phyloP scores from a whole-genome alignment of 2,329 filamentous ascomycete species.

The Exserohilum rostratum region DNA sequence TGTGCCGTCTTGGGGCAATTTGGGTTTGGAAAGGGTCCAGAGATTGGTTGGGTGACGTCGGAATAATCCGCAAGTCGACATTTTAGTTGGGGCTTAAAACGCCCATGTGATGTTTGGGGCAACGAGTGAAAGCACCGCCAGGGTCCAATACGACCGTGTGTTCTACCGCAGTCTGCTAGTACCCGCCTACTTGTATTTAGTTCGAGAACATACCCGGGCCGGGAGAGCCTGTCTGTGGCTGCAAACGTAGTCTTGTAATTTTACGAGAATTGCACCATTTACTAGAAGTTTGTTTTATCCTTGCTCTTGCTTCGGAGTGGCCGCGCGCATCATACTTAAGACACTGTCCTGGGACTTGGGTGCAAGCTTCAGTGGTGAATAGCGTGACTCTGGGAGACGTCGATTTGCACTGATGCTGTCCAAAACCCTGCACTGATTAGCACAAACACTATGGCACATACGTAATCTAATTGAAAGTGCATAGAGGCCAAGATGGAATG shows the following conservation, averaged over 20 bases:
- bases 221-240: too few relatives aligned
- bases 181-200: too few relatives aligned
- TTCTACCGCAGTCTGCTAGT: too few relatives aligned
- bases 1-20: background rate
- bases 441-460: background rate
- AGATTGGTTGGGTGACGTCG: background rate
- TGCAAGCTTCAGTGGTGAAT: slow-evolving; percentile 54
- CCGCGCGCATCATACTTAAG: slow-evolving; percentile 20
- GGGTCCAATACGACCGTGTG: too few relatives aligned
- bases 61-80: background rate
- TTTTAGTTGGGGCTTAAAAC: background rate
- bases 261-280: too few relatives aligned
- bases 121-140: too few relatives aligned
- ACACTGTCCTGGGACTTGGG: slow-evolving; percentile 36
- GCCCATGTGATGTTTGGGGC: background rate
- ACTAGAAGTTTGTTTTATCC: too few relatives aligned
- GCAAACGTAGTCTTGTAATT: too few relatives aligned
- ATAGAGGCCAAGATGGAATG: background rate
- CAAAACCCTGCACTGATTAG: slow-evolving; percentile 66
- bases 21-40: background rate
- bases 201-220: too few relatives aligned
- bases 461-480: slow-evolving; percentile 1
- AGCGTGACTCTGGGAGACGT: slow-evolving; percentile 75
- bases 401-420: slow-evolving; percentile 80
- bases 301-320: slow-evolving; percentile 9